These are phyloP conservation scores for Elsinoe fawcettii DNA, from an alignment of 2,329 filamentous ascomycete species.

Conservation along the genomic window DNA sequence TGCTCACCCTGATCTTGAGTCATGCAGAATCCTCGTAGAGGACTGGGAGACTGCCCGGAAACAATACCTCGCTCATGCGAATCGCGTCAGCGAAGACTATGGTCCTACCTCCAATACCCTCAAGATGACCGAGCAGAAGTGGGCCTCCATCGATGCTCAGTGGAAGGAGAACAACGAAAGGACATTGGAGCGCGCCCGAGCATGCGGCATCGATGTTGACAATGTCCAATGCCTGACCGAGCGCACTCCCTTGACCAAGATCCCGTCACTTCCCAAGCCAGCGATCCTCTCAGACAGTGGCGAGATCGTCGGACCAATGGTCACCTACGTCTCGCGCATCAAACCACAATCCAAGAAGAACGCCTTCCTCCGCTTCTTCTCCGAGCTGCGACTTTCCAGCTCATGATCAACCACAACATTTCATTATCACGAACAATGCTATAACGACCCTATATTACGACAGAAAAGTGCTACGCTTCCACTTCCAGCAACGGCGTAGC, in stretches of 20 bases:
- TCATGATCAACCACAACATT: conserved; percentile 1
- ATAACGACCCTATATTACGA: conserved; percentile 14
- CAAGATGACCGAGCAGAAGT: conserved; percentile 77
- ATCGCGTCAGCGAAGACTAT: conserved; percentile 83
- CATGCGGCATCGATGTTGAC: conserved; percentile 34
- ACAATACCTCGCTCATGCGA: conserved; percentile 84
- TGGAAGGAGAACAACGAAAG: conserved; percentile 67
- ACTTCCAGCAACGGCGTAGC: conserved; percentile 8
- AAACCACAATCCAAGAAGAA: conserved; percentile 25
- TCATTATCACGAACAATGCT: conserved; percentile 11
- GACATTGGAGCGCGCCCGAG: conserved; percentile 41
- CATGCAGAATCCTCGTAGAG: conserved; percentile 57
- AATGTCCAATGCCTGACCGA: conserved; percentile 35
- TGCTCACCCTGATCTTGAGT: conserved; percentile 48
- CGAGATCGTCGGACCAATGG: conserved; percentile 91
- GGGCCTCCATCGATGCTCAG: conserved; percentile 66
- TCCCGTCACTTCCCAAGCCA: conserved; percentile 62
- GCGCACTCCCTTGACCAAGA: conserved; percentile 52
- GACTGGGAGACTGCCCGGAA: conserved; percentile 78
- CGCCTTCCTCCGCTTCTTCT: conserved; percentile 30
- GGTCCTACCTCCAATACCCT: conserved; percentile 85
- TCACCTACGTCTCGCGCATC: conserved; percentile 36
- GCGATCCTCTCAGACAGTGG: conserved; percentile 66
- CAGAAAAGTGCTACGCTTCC: background rate
- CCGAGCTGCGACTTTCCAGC: conserved; percentile 22